Percentiles rank a stretch among this genome's conserved stretches.
phyloP scores from a whole-genome alignment of 2,329 filamentous ascomycete species.

The Alternaria hordeiaustralica region DNA sequence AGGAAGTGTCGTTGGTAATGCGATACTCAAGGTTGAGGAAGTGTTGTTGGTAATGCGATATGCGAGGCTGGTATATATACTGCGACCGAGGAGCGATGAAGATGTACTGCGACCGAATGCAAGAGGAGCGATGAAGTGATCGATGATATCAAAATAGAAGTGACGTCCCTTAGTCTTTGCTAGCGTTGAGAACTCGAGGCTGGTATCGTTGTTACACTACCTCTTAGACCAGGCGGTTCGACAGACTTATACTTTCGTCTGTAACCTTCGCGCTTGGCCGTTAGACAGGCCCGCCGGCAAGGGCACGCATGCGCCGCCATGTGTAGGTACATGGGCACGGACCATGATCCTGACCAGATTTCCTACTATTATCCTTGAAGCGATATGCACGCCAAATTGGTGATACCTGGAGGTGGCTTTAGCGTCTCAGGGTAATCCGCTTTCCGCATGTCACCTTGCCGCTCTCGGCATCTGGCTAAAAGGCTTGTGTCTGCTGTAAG shows the following conservation, averaged over 20 bases:
- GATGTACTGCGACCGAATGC: too few species aligned
- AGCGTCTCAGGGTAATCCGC: conserved; percentile 31
- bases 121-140: background rate
- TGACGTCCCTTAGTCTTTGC: background rate
- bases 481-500: conserved; percentile 35
- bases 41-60: background rate
- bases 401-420: conserved; percentile 38
- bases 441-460: conserved; percentile 32
- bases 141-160: background rate
- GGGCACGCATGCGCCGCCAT: conserved; percentile 36
- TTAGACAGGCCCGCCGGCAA: conserved; percentile 37
- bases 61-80: background rate
- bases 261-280: conserved; percentile 29
- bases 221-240: conserved; percentile 24
- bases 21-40: background rate
- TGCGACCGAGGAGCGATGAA: background rate
- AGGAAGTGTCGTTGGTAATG: background rate
- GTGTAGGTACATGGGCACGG: conserved; percentile 37
- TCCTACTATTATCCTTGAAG: conserved; percentile 28
- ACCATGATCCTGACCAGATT: conserved; percentile 25
- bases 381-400: conserved; percentile 40
- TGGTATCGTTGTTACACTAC: conserved; percentile 21
- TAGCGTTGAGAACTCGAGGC: conserved; percentile 20
- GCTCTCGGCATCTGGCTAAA: conserved; percentile 26
- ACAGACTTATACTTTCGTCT: conserved; percentile 38